Base-by-base conservation (phyloP, 371 early-diverging fungal species). In the Lichtheimia ramosa region DNA sequence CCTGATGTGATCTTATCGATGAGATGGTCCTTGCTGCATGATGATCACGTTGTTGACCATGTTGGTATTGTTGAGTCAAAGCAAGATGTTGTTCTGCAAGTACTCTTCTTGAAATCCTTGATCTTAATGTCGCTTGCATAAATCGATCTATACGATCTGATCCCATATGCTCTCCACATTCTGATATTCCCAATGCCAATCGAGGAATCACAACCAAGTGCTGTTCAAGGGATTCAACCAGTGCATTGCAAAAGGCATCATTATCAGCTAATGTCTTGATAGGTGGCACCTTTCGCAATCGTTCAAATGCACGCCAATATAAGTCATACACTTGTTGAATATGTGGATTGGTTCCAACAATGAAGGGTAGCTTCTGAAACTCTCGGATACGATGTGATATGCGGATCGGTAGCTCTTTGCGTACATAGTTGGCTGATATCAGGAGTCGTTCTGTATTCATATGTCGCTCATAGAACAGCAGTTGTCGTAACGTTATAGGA, bases 301-400 rank as follows among this genome's bases (percentile, higher is more conserved):
- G 68, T 28, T 92, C 91, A 68, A 94, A 94, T 0, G 93, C 89
- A 48, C 85, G 78, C 89, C 90, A 91, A 61, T 94, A 94, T 52
- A 92, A 75, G 43, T 85, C 77, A 58, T 93, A 93, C 3, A 93
- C 87, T 27, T 56, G 62, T 60, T 85, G 77, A 43, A 94, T 82
- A 64, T 92, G 86, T 14, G 95, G 92, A 62, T 93, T 91, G 23
- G 88, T 88, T 4, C 92, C 94, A 12, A 90, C 85, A 39, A 93
- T 90, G 66, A 89, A 94, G 0, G 95, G 94, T 20, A 94, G 77
- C 25, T 82, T 82, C 64, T 87, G 89, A 59, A 91, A 89, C 61
- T 89, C 91, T 48, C 88, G 80, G 49, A 95, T 92, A 39, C 95
- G 83, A 65, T 93, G 92, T 1, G 95, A 91, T 48, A 95, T 79